Base-by-base conservation (phyloP, 352 stramenopile genomes). In the Pythium brachiatum region DNA sequence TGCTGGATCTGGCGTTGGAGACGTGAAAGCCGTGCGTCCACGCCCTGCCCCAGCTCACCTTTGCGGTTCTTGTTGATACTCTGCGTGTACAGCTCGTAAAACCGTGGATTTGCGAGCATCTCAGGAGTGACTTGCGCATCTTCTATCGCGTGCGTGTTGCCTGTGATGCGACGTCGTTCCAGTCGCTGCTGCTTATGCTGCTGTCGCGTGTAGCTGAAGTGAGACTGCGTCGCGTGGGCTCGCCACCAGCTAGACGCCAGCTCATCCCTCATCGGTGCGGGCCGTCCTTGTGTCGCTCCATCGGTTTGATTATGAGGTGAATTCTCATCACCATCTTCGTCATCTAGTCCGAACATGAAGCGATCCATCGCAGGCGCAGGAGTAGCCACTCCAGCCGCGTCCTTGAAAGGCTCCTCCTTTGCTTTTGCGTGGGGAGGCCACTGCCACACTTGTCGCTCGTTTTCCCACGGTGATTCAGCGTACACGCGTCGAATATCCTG, bases 161-260 rank as follows among this genome's bases (percentile, higher is more conserved):
- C 27, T 16, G 47, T 39, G 13, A 32, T 20, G 1, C 41, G n/a
- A 44, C 7, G 25, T 6, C 47, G 47, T 20, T 32, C 25, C 3
- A 21, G 53, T 7, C 23, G 53, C 29, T 50, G 39, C 6, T 47
- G 55, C 13, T 60, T 64, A 13, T 65, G 31, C 27, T 66, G 59
- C 0, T 61, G 39, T 6, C 51, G 32, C 15, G n/a, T 27, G 55
- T 65, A 68, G 29, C 50, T 56, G 8, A 62, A 36, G 27, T 72
- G 65, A 1, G 65, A 67, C 39, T 72, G 65, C 29, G 65, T 68
- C 38, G 57, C 58, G 27, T 90, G 78, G 2, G 81, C 78, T 59
- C 63, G 60, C 81, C 81, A 90, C 80, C 80, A 89, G 52, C 64
- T 54, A 3, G 78, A 89, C 39, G 75, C 81, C 12, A 73, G 64